phyloP scores from a whole-genome alignment of 352 stramenopile species.

The Globisporangium acanthophoron region DNA sequence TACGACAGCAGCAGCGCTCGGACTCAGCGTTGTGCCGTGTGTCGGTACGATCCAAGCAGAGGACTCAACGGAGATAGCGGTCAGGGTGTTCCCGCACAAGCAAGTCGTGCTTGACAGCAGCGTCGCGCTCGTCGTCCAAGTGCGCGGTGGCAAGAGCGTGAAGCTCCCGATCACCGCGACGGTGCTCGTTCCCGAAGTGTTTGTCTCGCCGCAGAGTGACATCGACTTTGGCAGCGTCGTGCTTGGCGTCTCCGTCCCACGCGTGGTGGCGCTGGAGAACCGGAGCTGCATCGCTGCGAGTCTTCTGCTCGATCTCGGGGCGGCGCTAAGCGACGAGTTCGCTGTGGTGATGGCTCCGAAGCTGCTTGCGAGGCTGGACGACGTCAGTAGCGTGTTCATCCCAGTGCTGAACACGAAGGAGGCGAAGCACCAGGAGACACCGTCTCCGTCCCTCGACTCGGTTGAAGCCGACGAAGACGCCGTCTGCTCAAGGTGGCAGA shows the following conservation, averaged over 20 bases:
- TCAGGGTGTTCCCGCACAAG: constrained; percentile 55
- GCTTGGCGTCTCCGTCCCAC: constrained; percentile 62
- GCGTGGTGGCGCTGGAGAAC: constrained; percentile 74
- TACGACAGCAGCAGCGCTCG: constrained; percentile 24
- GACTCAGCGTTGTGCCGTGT: constrained; percentile 34
- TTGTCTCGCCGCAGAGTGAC: constrained; percentile 26
- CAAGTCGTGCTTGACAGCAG: constrained; percentile 36
- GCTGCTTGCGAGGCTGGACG: constrained; percentile 52
- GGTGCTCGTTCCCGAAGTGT: constrained; percentile 79
- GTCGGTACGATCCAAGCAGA: constrained; percentile 40
- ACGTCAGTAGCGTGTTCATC: constrained; percentile 79
- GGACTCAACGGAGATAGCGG: constrained; percentile 42
- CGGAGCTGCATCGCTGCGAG: constrained; percentile 68
- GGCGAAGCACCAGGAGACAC: not conserved
- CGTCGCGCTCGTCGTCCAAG: constrained; percentile 41
- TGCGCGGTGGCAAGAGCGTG: constrained; percentile 69
- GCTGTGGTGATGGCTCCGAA: constrained; percentile 41
- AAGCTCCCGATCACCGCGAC: constrained; percentile 54
- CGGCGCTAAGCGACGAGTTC: constrained; percentile 55
- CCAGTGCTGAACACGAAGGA: constrained; percentile 28
- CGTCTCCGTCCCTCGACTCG: constrained; percentile 1
- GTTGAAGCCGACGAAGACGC: constrained; percentile 11
- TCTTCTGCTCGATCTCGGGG: constrained; percentile 68
- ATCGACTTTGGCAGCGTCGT: constrained; percentile 83
- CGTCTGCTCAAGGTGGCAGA: constrained; percentile 54